A percentile compares a stretch with the other conserved stretches of the same genome.
phyloP scores from a whole-genome alignment of 1,284 basidiomycete genomes.

The Boletus semigastroideus region DNA sequence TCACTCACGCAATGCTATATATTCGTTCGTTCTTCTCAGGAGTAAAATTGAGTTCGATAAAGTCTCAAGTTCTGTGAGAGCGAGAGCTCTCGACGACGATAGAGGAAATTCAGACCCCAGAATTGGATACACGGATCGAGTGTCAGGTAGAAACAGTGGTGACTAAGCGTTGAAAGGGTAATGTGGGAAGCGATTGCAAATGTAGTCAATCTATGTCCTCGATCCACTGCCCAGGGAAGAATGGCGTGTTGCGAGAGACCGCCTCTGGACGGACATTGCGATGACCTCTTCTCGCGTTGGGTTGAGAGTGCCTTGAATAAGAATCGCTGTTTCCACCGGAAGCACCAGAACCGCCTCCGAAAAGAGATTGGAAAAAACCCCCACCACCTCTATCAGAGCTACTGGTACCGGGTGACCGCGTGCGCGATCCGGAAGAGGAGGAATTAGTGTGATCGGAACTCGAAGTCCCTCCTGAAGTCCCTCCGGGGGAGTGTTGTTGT shows the following conservation, averaged over 20 bases:
- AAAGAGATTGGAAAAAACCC: constrained; percentile 28
- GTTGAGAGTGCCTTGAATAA: constrained; percentile 14
- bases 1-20: neutral
- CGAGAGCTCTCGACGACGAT: neutral
- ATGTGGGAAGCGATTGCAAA: constrained; percentile 5
- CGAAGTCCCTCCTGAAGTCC: constrained; percentile 22
- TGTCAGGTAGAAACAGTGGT: constrained; percentile 13
- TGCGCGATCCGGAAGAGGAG: constrained; percentile 20
- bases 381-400: constrained; percentile 20
- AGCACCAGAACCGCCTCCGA: constrained; percentile 24
- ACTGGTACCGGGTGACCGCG: constrained; percentile 18
- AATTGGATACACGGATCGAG: constrained; percentile 21
- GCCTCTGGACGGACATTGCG: constrained; percentile 10
- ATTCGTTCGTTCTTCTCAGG: neutral
- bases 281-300: constrained; percentile 4
- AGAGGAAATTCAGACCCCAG: constrained; percentile 3
- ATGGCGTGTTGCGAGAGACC: constrained; percentile 15
- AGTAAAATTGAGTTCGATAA: neutral
- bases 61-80: neutral
- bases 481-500: constrained; percentile 24
- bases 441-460: constrained; percentile 13
- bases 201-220: constrained; percentile 33
- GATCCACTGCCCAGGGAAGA: constrained; percentile 32
- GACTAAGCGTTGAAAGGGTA: constrained; percentile 9
- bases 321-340: constrained; percentile 14